Evolutionary conservation across 495 filamentous ascomycete genomes (phyloP).

Genomic region (Penicillium nucicola): DNA sequence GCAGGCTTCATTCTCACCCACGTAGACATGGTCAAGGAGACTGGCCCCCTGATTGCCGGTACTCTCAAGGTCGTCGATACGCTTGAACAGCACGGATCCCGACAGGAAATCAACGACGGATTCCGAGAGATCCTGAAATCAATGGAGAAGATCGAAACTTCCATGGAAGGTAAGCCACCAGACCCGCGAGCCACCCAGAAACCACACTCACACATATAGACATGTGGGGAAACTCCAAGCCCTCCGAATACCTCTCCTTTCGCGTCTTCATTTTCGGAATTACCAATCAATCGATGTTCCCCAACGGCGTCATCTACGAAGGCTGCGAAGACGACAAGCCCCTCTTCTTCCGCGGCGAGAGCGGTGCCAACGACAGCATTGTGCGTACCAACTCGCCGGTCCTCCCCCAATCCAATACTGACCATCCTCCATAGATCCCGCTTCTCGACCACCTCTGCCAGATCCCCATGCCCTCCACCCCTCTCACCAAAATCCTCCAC

Average conservation of each 20-base stretch:
- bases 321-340: conserved; percentile 68
- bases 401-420: neutral
- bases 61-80: conserved; percentile 61
- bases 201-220: conserved; percentile 34
- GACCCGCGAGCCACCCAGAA: neutral
- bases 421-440: conserved; percentile 52
- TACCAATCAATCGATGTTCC: conserved; percentile 86
- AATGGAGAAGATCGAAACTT: conserved; percentile 67
- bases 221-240: conserved; percentile 85
- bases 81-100: conserved; percentile 43
- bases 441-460: conserved; percentile 79
- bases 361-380: conserved; percentile 85
- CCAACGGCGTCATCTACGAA: conserved; percentile 82
- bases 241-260: conserved; percentile 74
- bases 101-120: conserved; percentile 59
- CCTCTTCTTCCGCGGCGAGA: conserved; percentile 77
- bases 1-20: conserved; percentile 86
- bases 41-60: conserved; percentile 66
- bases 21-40: conserved; percentile 80
- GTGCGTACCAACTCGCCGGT: conserved; percentile 31
- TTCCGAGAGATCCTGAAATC: conserved; percentile 58
- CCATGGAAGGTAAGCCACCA: conserved; percentile 66
- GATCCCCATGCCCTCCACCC: conserved; percentile 77
- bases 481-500: conserved; percentile 76
- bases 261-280: conserved; percentile 95